Evolutionary conservation across 257 asterid species (phyloP), one percentile per base, ranked within the genome.

Genomic region (Oldenlandia corymbosa): DNA sequence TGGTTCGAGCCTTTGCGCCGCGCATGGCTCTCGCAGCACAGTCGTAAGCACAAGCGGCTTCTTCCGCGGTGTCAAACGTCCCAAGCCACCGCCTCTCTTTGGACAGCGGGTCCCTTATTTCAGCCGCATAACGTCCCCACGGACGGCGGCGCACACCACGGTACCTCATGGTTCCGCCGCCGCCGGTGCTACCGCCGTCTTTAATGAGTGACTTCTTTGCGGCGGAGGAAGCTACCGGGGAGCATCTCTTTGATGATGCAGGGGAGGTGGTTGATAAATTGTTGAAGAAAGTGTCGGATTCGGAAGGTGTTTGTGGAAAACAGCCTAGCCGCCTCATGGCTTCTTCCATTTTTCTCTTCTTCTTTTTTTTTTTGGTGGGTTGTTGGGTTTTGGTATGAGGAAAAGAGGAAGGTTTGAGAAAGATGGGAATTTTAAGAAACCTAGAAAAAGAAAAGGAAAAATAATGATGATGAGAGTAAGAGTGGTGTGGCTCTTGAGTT

Each of bases 91-190:
- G 78, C 58, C 98, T 64, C 27, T 91, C 98, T 65, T 91, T 91
- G 16, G 94, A 80, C 62, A 62, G 88, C 2, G 98, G 98, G 76
- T 91, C 98, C 9, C 98, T 65, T 10, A 91, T 91, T 76, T 91
- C 98, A 6, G 98, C 98, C 1, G 98, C 98, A 54, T 84, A 91
- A 1, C 98, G 87, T 8, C 98, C 98, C 98, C 98, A 91, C 0
- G 98, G 98, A 2, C 98, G 96, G 59, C 98, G 92, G 27, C 98
- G 91, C 0, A 91, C 98, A 1, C 98, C 96, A 0, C 98, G 87
- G 77, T 91, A 88, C 9, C 95, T 68, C 72, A 83, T 75, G 66
- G 74, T 73, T 41, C 68, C 69, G 10, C 21, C 24, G 65, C 65
- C 27, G 27, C 39, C 39, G 9, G 39, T 34, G 9, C 6, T 9